phyloP scores from a whole-genome alignment of 345 rosid species.

The Syzygium jambos region DNA sequence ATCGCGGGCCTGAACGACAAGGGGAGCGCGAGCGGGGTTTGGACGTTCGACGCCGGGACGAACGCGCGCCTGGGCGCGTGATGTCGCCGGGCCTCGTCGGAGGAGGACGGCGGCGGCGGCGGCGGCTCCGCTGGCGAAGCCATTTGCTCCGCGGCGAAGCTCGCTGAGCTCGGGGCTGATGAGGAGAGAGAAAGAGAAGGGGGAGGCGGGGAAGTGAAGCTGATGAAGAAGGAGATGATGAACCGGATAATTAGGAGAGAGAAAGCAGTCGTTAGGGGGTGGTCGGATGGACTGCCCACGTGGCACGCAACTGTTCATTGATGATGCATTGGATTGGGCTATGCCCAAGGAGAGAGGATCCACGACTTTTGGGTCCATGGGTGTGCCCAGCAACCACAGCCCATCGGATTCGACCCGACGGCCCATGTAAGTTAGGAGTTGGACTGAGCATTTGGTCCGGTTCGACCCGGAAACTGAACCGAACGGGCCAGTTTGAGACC shows the following conservation, averaged over 20 bases:
- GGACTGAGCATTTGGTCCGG: accelerated
- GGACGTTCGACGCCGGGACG: background rate
- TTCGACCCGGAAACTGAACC: background rate
- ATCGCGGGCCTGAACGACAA: background rate
- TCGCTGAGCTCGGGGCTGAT: background rate
- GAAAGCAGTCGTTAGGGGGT: background rate
- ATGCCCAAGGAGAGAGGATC: background rate
- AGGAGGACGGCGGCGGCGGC: background rate
- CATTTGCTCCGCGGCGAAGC: background rate
- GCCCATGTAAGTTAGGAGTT: accelerated
- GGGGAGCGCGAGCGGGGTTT: background rate
- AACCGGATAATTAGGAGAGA: background rate
- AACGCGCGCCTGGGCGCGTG: background rate
- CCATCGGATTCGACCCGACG: background rate
- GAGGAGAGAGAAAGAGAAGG: background rate
- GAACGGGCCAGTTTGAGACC: background rate
- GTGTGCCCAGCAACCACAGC: background rate
- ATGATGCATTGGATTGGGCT: background rate
- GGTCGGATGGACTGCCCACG: background rate
- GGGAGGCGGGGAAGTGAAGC: background rate
- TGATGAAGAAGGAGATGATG: background rate
- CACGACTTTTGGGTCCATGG: background rate
- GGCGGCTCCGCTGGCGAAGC: background rate
- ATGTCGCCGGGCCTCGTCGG: background rate
- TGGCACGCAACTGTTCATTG: background rate